A percentile compares a stretch with the other conserved stretches of the same genome.
phyloP scores from a whole-genome alignment of 1,284 basidiomycete species.

The Calocybe gambosa region DNA sequence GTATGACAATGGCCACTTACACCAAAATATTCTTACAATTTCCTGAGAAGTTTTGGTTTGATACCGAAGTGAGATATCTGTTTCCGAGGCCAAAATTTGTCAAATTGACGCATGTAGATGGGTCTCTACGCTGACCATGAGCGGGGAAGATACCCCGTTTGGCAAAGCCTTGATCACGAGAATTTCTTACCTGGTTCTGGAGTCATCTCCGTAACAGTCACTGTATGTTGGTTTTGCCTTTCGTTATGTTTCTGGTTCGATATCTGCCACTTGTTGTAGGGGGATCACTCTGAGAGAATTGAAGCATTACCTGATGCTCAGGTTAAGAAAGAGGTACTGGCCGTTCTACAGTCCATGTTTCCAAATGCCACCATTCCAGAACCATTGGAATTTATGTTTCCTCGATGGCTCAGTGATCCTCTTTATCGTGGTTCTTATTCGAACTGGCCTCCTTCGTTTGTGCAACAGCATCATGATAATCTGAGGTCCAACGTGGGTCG shows the following conservation, averaged over 20 bases:
- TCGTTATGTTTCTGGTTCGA: not conserved
- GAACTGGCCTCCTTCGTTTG: constrained; percentile 61
- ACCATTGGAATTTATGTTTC: constrained; percentile 50
- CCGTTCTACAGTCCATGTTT: constrained; percentile 52
- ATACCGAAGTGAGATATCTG: constrained; percentile 45
- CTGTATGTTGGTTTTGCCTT: constrained; percentile 28
- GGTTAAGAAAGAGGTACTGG: constrained; percentile 48
- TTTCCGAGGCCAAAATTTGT: not conserved
- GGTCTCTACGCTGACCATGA: constrained; percentile 58
- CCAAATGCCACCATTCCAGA: constrained; percentile 46
- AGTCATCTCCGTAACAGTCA: constrained; percentile 61
- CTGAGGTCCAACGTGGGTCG: constrained; percentile 49
- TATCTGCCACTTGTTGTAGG: constrained; percentile 26
- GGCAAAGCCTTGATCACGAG: constrained; percentile 61
- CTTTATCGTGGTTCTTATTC: constrained; percentile 63
- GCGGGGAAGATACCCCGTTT: constrained; percentile 62
- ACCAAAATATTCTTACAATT: constrained; percentile 71
- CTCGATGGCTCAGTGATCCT: constrained; percentile 50
- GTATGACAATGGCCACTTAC: constrained; percentile 63
- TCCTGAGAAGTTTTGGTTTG: constrained; percentile 62
- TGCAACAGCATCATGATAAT: constrained; percentile 48
- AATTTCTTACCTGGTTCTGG: constrained; percentile 57
- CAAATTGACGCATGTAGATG: constrained; percentile 32
- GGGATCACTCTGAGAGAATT: constrained; percentile 52
- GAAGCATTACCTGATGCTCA: constrained; percentile 43